Evolutionary conservation across 1,284 basidiomycete genomes (phyloP), one percentile per base, ranked within the genome.

Genomic region (Cryptococcus hybrid): DNA sequence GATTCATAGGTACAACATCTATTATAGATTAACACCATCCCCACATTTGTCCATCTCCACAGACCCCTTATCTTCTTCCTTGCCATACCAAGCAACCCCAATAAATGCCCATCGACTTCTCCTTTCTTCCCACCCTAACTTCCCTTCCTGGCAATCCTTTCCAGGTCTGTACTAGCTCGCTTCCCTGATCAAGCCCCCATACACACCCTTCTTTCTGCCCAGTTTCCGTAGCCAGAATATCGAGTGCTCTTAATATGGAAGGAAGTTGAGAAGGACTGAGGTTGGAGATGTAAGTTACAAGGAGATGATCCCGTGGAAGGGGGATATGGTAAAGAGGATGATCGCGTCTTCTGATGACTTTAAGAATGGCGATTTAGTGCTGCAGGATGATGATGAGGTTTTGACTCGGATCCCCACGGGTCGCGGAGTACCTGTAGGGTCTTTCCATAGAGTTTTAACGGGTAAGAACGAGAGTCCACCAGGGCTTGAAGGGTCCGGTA

Each of bases 71-170:
- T 58, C 58, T 38, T 61, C 54, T 30, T 62, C 45, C 7, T 36
- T n/a, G 34, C 63, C 44, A 53, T 69, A 69, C 59, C 59, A 67
- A 5, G 61, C 63, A 12, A 66, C 60, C 8, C 64, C 8, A 67
- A 35, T 36, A 69, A 37, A 58, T 67, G 67, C 3, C 60, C 63
- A 4, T 49, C 43, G 5, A 52, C 37, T 46, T 60, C 67, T 9
- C 36, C 7, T 2, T 46, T 40, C 34, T 37, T 3, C 51, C 51
- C 5, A 38, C 15, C n/a, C 45, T 30, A 6, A 51, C 52, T 11
- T 57, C 42, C 39, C 65, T 39, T 18, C 12, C 43, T 7, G 5
- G n/a, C 24, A 15, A 18, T 18, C 24, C 24, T 18, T 44, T 44
- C 43, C 43, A 44, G 24, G 43, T 18, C 3, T 44, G 62, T 2